Evolutionary conservation across 192 early-diverging fungal species (phyloP), one percentile per base, ranked within the genome.

Genomic region (Jimgerdemannia flammicorona): DNA sequence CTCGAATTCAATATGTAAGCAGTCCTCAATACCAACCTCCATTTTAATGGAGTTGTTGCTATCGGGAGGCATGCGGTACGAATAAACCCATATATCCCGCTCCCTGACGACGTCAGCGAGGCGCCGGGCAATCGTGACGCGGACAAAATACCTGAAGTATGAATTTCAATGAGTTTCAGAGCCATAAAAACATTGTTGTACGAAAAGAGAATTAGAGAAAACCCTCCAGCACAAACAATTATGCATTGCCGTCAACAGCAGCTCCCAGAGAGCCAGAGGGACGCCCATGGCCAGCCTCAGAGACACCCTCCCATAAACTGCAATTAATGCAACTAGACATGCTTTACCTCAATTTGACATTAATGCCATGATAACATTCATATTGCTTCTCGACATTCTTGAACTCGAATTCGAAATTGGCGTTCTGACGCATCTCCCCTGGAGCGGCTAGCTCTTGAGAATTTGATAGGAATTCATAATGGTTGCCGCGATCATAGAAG

Each of bases 11-110:
- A 99, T 99, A 76, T 99, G 98, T 70, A 99, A 81, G 76, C 96
- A 97, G 79, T 99, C 98, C 77, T 99, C 98, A 75, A 99, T 99
- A 20, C 98, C 98, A 66, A 99, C 97, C 79, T 99, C 98, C 98
- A 99, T 99, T 81, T 98, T 97, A 83, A 99, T 98, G 2, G 95
- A 94, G 81, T 91, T 93, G 86, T 98, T 97, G 66, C 91, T 86
- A 71, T 96, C 94, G 11, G 95, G 89, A 11, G 95, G 95, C 89
- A 97, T 92, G 64, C 90, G 89, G 82, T 99, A 99, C 39, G 94
- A 95, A 75, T 99, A 94, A n/a, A 99, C 98, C 96, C 97, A 99
- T 40, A 99, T 87, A 80, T 99, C 98, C 83, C 94, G 92, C 75
- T 95, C 92, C 75, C 95, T 94, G 72, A 94, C 89, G 59, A 99